These are phyloP conservation scores for Phaffia tasmanica DNA, from an alignment of 768 basidiomycete species.

Conservation along the genomic window DNA sequence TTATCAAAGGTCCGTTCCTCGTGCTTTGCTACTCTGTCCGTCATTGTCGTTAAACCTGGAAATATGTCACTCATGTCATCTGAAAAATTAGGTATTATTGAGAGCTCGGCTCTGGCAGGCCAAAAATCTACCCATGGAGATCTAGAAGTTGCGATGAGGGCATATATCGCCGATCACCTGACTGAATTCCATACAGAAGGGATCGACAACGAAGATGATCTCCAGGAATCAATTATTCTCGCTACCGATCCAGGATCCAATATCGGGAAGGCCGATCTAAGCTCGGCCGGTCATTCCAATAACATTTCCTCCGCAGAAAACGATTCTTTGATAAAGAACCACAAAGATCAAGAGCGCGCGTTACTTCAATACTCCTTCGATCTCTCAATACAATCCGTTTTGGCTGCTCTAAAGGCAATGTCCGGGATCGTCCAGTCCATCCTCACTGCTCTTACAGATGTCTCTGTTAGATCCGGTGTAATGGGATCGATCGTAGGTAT, in stretches of 20 bases:
- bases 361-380: constrained; percentile 28
- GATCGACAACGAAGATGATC: constrained; percentile 45
- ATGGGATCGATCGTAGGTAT: constrained; percentile 61
- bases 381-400: constrained; percentile 8
- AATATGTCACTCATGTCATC: constrained; percentile 6
- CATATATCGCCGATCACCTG: constrained; percentile 78
- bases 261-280: constrained; percentile 31
- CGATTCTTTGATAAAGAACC: neutral
- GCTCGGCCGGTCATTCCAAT: constrained; percentile 29
- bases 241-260: constrained; percentile 22
- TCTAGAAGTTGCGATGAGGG: constrained; percentile 70
- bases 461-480: constrained; percentile 44
- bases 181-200: constrained; percentile 82
- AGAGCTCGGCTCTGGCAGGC: constrained; percentile 78
- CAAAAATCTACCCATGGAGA: constrained; percentile 77
- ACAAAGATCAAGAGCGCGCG: constrained; percentile 18
- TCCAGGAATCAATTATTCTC: constrained; percentile 40
- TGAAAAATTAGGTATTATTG: constrained; percentile 67
- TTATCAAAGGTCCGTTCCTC: constrained; percentile 66
- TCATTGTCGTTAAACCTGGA: constrained; percentile 1
- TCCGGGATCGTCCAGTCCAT: constrained; percentile 24
- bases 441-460: constrained; percentile 23
- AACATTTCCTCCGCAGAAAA: constrained; percentile 51
- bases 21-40: neutral
- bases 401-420: constrained; percentile 12